Evolutionary conservation across 768 basidiomycete species (phyloP).

Genomic region (Hygrophorus russula): DNA sequence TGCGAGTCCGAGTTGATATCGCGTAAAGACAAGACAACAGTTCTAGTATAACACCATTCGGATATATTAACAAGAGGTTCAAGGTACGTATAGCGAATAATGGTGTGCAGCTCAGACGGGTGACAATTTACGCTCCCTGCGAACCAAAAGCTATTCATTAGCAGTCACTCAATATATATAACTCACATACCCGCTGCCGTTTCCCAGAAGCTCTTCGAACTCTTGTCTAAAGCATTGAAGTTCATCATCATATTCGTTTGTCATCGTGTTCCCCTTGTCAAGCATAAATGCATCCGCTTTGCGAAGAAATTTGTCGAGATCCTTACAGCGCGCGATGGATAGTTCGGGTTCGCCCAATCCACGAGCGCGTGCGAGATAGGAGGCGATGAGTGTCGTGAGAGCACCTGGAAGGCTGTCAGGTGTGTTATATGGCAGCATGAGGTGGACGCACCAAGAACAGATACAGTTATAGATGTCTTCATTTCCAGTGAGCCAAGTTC

Average conservation of each 20-base stretch:
- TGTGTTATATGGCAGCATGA: background rate
- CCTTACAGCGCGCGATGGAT: conserved; percentile 43
- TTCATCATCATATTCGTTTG: conserved; percentile 23
- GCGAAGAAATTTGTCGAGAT: conserved; percentile 58
- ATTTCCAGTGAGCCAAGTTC: background rate
- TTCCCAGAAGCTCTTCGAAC: conserved; percentile 40
- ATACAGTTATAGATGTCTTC: conserved; percentile 25
- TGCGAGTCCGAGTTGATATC: too few species aligned
- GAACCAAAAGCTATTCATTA: background rate
- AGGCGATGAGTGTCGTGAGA: conserved; percentile 55
- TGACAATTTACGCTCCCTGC: conserved; percentile 7
- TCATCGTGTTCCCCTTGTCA: conserved; percentile 38
- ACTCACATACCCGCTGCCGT: conserved; percentile 20
- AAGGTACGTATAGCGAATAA: background rate
- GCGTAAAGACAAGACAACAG: too few species aligned
- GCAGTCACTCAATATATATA: background rate
- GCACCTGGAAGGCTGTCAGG: conserved; percentile 31
- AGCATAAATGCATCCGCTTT: conserved; percentile 46
- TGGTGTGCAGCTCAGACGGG: background rate
- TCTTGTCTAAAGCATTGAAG: conserved; percentile 24
- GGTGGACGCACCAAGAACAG: conserved; percentile 22
- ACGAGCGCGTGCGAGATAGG: conserved; percentile 59
- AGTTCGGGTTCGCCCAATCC: conserved; percentile 62
- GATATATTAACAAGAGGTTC: too few species aligned
- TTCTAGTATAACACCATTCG: too few species aligned